phyloP scores from a whole-genome alignment of 768 basidiomycete genomes.

The Amanita fuliginea region DNA sequence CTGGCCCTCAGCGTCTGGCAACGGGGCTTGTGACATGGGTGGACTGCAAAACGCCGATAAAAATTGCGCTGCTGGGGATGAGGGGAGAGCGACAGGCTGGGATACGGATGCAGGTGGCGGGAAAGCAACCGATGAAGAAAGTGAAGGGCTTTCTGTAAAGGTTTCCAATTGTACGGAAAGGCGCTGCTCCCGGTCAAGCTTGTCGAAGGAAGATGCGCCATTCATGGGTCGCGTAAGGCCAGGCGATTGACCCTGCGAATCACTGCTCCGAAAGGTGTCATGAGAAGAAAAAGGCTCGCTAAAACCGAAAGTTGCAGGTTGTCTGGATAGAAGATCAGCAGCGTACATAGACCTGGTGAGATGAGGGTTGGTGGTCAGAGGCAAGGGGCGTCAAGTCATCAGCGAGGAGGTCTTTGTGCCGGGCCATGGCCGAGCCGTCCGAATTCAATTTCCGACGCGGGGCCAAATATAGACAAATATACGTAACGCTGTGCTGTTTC shows the following conservation, averaged over 20 bases:
- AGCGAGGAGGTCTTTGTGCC: not conserved
- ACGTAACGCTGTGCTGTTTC: not conserved
- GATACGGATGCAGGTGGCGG: constrained; percentile 5
- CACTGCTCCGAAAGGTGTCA: not conserved
- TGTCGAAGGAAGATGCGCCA: constrained; percentile 6
- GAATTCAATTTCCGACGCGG: not conserved
- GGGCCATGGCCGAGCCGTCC: not conserved
- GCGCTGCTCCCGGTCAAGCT: constrained; percentile 15
- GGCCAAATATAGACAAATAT: not conserved
- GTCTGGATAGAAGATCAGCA: constrained; percentile 10
- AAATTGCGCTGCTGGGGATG: constrained; percentile 69
- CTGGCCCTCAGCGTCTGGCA: constrained; percentile 60
- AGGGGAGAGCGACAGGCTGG: constrained; percentile 12
- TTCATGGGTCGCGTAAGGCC: not conserved
- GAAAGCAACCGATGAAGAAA: constrained; percentile 25
- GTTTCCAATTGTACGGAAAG: constrained; percentile 12
- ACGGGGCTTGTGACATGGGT: constrained; percentile 16
- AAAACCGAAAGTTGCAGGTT: constrained; percentile 7
- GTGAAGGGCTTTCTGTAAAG: constrained; percentile 2
- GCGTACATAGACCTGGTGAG: constrained; percentile 16
- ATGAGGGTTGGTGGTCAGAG: constrained; percentile 8
- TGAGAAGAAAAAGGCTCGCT: constrained; percentile 8
- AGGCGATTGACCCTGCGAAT: constrained; percentile 5
- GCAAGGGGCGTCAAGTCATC: not conserved
- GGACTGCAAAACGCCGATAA: constrained; percentile 50